Base-by-base conservation (phyloP, 2,329 filamentous ascomycete species). In the Catunica adiposa region DNA sequence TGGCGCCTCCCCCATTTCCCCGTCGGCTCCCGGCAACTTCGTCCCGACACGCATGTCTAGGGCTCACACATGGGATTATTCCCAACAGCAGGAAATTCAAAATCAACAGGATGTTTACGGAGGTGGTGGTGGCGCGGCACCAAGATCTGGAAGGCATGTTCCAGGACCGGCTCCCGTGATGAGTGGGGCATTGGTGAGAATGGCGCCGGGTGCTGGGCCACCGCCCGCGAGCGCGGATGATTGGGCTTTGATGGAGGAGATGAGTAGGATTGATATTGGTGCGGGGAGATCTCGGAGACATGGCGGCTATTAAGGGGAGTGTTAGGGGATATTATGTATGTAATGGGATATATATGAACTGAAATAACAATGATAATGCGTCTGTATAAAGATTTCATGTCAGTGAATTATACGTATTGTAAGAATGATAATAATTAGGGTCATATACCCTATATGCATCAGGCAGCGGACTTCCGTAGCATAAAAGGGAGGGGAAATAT, bases 201-300 rank as follows among this genome's bases (percentile, higher is more conserved):
- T 64, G 61, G 54, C 50, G 59, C 61, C 55, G 62, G 62, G 2
- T 64, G 64, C 2, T 59, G 61, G 14, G 5, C 20, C 42, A 57
- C 62, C 26, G 67, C 66, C 3, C 67, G 68, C 34, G 69, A 66
- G 53, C 68, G 65, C 15, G 25, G 74, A 74, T 56, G 71, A 78
- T 60, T 73, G 74, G 66, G 78, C 82, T 20, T 68, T 89, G 54
- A 76, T 84, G 67, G 73, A 86, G 60, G 85, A 89, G 68, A 77
- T 89, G 73, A 80, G 75, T 62, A 72, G 73, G 51, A 83, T 84
- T 59, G 79, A 84, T 62, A 76, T 84, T 60, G 80, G 80, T n/a
- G 70, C 71, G 23, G 80, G 79, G 2, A 70, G 79, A 58, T 75
- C 76, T 25, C 70, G 77, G 62, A 69, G 77, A 47, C 73, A 75